Evolutionary conservation across 108 stramenopile genomes (phyloP).

Genomic region (Skeletonema menzelii): DNA sequence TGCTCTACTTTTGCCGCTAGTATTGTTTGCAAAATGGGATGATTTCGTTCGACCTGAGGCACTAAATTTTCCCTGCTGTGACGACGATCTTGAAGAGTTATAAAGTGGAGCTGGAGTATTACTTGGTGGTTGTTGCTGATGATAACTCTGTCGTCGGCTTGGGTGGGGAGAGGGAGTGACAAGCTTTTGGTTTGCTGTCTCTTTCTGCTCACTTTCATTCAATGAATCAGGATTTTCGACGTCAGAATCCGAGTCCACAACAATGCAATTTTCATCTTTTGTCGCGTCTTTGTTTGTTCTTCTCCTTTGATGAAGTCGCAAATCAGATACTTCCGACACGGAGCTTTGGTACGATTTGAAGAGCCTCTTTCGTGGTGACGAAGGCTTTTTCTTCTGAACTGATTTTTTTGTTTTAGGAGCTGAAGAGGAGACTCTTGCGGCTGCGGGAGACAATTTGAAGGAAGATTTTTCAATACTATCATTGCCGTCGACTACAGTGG

Average conservation of each 20-base stretch:
- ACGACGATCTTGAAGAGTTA: not conserved
- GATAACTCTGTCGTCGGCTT: not conserved
- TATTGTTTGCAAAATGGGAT: constrained; percentile 7
- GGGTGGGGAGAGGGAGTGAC: constrained; percentile 51
- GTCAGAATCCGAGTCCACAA: constrained; percentile 14
- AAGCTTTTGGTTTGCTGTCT: not conserved
- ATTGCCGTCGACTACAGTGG: constrained; percentile 39
- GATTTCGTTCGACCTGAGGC: not conserved
- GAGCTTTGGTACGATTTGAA: constrained; percentile 26
- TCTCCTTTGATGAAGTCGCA: constrained; percentile 39
- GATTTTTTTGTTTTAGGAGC: constrained; percentile 9
- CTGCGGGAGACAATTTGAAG: constrained; percentile 34
- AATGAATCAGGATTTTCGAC: not conserved
- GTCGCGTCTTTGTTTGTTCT: constrained; percentile 3
- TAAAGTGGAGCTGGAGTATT: constrained; percentile 7
- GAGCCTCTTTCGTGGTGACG: constrained; percentile 19
- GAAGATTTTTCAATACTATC: constrained; percentile 36
- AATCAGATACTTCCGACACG: constrained; percentile 32
- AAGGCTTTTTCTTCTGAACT: not conserved
- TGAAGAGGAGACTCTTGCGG: constrained; percentile 15
- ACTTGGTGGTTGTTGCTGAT: not conserved
- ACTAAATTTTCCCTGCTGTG: not conserved
- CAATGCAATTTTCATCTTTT: constrained; percentile 25
- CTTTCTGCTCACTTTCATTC: not conserved
- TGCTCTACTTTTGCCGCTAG: constrained; percentile 4